Evolutionary conservation across 306 rosid species (phyloP), one percentile per base, ranked within the genome.

Genomic region (Castanea mollissima): DNA sequence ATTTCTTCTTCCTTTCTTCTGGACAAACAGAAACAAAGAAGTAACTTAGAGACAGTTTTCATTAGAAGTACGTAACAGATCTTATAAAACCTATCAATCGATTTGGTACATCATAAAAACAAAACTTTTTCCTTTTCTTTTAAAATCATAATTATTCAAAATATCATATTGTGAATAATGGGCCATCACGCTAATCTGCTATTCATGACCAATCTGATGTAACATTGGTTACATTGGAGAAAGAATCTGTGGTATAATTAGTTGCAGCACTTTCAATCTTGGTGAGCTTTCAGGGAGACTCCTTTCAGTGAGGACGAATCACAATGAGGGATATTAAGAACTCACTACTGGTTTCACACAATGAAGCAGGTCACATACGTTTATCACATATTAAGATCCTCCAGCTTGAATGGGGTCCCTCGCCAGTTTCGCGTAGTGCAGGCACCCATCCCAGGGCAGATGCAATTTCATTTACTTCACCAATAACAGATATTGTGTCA

Each of bases 391-490:
- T 83, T 71, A 95, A 83, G 85, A 95, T 83, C 91, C 85, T 95
- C 92, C 86, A 83, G 68, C 97, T 93, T 72, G 97, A 88, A 71
- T 87, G 88, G 15, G 99, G 98, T 55, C 98, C 99, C 84, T 95
- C 99, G n/a, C 91, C 86, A 3, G 97, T 90, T 46, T 89, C 93
- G 55, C 85, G 83, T 32, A 74, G 79, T 25, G 81, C 62, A 27
- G 62, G 79, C 69, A 81, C 77, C 97, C 97, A 94, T 67, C 97
- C 97, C 77, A 92, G 55, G 74, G 93, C 95, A 46, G 76, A 80
- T 25, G 89, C 93, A 55, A 92, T 85, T 76, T 86, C 90, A 70
- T 87, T 76, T 71, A 92, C 85, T 81, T 92, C 97, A 41, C 70
- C 69, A 1, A 94, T 78, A 62, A 92, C 84, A 21, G 74, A n/a